A percentile compares a stretch with the other conserved stretches of the same genome.
Evolutionary conservation across 768 basidiomycete species (phyloP).

Genomic region (Leccinum rimulosum): DNA sequence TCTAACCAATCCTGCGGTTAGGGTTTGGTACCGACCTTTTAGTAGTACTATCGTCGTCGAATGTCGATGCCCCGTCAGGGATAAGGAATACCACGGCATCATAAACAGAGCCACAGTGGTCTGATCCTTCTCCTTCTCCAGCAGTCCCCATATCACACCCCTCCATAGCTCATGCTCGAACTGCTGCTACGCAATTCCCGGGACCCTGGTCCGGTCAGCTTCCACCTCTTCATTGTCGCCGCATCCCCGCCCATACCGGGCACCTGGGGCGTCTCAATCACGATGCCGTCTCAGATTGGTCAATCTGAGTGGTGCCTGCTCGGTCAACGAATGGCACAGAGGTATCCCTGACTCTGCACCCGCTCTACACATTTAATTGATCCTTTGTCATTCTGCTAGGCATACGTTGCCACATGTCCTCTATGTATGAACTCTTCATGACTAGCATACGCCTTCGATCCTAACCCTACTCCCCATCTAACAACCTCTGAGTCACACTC

Average conservation of each 20-base stretch:
- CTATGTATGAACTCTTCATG: conserved; percentile 49
- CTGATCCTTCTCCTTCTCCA: conserved; percentile 9
- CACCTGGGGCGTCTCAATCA: conserved; percentile 23
- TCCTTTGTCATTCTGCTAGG: conserved; percentile 38
- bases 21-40: no score
- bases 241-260: conserved; percentile 44
- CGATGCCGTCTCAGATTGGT: conserved; percentile 28
- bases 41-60: no score
- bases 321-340: conserved; percentile 43
- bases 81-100: no score
- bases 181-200: conserved; percentile 30
- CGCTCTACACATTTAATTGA: conserved; percentile 16
- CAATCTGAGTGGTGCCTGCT: conserved; percentile 42
- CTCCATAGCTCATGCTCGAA: conserved; percentile 27
- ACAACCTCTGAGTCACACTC: no score
- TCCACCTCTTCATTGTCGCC: conserved; percentile 54
- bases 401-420: conserved; percentile 53
- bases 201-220: conserved; percentile 35
- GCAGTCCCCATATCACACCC: not conserved
- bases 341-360: conserved; percentile 38
- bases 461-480: not conserved
- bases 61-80: no score
- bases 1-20: no score
- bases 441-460: conserved; percentile 35
- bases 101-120: conserved; percentile 49